A percentile compares a stretch with the other conserved stretches of the same genome.
phyloP scores from a whole-genome alignment of 495 filamentous ascomycete species.

The Sordaria brevicollis region DNA sequence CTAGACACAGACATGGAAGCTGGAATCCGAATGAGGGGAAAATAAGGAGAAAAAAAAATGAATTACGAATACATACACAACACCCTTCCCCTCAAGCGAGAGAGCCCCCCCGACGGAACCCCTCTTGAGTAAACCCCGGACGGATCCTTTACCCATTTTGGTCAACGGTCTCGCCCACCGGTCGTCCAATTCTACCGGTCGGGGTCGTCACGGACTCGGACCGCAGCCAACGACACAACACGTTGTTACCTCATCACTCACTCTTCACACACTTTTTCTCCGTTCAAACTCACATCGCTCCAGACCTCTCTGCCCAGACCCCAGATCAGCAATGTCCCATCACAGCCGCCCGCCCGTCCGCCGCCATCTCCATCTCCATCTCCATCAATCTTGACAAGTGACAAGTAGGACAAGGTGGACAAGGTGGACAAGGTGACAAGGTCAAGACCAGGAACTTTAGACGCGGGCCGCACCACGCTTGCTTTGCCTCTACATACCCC shows the following conservation, averaged over 20 bases:
- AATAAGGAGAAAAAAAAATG: neutral
- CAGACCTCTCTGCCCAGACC: no score
- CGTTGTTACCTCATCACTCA: no score
- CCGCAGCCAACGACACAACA: no score
- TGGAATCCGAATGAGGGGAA: no score
- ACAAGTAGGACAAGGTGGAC: no score
- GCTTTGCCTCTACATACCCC: no score
- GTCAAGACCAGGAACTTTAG: neutral
- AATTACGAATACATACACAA: neutral
- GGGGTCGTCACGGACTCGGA: no score
- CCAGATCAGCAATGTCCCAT: neutral
- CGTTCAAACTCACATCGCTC: neutral
- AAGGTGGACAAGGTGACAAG: neutral
- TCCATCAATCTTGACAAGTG: no score
- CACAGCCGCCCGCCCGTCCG: neutral
- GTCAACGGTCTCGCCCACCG: neutral
- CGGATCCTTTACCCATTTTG: neutral
- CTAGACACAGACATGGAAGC: no score
- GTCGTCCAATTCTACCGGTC: neutral
- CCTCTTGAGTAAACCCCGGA: neutral
- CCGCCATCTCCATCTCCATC: neutral
- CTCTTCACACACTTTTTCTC: neutral
- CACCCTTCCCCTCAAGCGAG: no score
- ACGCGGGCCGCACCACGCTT: no score
- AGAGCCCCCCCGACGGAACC: no score